Evolutionary conservation across 2,329 filamentous ascomycete species (phyloP).

Genomic region (Ceratocystis papillata): DNA sequence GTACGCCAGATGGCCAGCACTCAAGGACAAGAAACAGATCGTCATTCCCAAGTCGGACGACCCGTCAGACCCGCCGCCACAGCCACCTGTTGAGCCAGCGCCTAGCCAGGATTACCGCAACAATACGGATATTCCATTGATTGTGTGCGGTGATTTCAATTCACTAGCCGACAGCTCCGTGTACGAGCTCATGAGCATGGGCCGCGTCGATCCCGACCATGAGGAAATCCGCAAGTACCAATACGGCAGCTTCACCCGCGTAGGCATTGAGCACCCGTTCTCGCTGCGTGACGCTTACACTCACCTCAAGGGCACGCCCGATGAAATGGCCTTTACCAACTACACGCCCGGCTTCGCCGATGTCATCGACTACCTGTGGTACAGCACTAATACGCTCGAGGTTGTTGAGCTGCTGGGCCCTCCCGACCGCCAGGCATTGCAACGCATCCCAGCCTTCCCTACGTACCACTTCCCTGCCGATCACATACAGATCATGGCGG

Average conservation of each 20-base stretch:
- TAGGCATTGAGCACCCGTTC: constrained; percentile 92
- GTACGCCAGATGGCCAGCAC: constrained; percentile 67
- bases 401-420: constrained; percentile 76
- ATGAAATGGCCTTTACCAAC: constrained; percentile 87
- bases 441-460: constrained; percentile 79
- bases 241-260: constrained; percentile 85
- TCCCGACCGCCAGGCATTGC: constrained; percentile 74
- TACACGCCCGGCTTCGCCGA: constrained; percentile 90
- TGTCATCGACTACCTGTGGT: constrained; percentile 96
- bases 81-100: constrained; percentile 53
- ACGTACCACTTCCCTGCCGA: constrained; percentile 92
- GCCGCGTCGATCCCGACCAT: constrained; percentile 67
- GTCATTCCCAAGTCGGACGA: constrained; percentile 35
- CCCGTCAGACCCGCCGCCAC: constrained; percentile 36
- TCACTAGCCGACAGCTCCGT: constrained; percentile 78
- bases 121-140: constrained; percentile 76
- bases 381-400: constrained; percentile 79
- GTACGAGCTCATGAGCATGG: constrained; percentile 77
- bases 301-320: constrained; percentile 67
- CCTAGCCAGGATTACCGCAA: constrained; percentile 79
- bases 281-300: constrained; percentile 83
- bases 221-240: constrained; percentile 67
- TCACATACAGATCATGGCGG: constrained; percentile 78
- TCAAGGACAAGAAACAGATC: constrained; percentile 65
- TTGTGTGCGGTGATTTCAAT: constrained; percentile 95